Conservation (phyloP, 75 land plant species). For the Cryptomeria japonica region DNA sequence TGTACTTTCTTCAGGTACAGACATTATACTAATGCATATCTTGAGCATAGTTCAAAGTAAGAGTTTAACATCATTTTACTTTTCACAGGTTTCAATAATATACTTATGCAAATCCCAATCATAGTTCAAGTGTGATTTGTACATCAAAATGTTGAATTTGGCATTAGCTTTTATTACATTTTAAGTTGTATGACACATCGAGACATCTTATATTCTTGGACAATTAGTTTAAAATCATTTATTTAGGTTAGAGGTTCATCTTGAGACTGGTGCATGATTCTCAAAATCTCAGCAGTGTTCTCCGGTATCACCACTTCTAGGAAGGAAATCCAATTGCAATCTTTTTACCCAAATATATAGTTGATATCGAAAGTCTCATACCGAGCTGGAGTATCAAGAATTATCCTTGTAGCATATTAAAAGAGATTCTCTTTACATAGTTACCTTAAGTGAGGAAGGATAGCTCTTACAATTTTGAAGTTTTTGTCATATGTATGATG, state of each 20-base stretch:
- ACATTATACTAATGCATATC: not conserved
- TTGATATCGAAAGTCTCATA: not conserved
- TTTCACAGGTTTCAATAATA: slow-evolving; percentile 45
- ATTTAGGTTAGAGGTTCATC: not conserved
- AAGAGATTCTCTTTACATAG: not conserved
- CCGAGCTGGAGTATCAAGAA: not conserved
- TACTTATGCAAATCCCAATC: not conserved
- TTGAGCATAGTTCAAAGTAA: not conserved
- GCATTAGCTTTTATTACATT: not conserved
- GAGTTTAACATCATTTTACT: slow-evolving; percentile 52
- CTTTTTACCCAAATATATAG: not conserved
- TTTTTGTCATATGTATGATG: not conserved
- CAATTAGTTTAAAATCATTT: not conserved
- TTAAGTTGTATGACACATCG: not conserved
- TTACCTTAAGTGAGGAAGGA: not conserved
- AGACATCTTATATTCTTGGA: not conserved
- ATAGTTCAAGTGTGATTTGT: not conserved
- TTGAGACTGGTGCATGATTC: not conserved
- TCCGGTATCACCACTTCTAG: not conserved
- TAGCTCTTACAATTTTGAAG: not conserved
- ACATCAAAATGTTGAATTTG: not conserved
- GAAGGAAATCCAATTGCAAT: not conserved
- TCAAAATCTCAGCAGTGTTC: not conserved
- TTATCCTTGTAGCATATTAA: not conserved
- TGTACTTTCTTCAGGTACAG: slow-evolving; percentile 77